Percentiles rank a stretch among this genome's conserved stretches.
Evolutionary conservation across 805 yeast genomes (phyloP).

Genomic region (Nakazawaea anatomiae): DNA sequence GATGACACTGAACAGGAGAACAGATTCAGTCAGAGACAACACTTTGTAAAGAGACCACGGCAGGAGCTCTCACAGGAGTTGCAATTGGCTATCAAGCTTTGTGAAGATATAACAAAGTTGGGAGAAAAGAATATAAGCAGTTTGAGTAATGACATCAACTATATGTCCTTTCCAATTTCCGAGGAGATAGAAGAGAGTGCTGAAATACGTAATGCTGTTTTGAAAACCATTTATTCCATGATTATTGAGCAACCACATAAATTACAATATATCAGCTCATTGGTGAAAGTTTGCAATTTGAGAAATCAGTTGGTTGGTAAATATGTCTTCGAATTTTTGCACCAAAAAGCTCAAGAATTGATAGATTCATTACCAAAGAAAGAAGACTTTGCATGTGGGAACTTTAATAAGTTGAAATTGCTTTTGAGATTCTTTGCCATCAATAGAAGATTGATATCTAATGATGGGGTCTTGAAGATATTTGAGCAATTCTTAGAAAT

Average conservation of each 20-base stretch:
- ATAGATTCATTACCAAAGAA: conserved; percentile 27
- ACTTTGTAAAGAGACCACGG: conserved; percentile 4
- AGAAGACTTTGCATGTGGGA: conserved; percentile 36
- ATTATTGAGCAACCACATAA: conserved; percentile 90
- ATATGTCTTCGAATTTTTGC: conserved; percentile 63
- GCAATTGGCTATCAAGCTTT: conserved; percentile 39
- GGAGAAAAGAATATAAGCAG: conserved; percentile 40
- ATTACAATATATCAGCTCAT: conserved; percentile 61
- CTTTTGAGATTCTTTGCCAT: conserved; percentile 64
- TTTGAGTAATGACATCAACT: conserved; percentile 47
- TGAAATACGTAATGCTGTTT: conserved; percentile 49
- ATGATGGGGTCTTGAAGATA: conserved; percentile 33
- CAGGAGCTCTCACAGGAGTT: conserved; percentile 9
- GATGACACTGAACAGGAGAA: not conserved
- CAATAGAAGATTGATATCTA: conserved; percentile 57
- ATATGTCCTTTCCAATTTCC: conserved; percentile 60
- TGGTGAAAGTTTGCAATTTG: conserved; percentile 61
- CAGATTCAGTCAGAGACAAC: not conserved
- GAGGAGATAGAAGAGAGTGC: conserved; percentile 61
- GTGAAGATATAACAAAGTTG: conserved; percentile 47
- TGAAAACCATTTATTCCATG: conserved; percentile 62
- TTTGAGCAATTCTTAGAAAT: conserved; percentile 47
- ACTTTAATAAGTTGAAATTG: conserved; percentile 67
- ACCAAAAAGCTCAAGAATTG: conserved; percentile 52
- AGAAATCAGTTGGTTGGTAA: conserved; percentile 62